Evolutionary conservation across 1,139 yeast genomes (phyloP).

Genomic region (Scheffersomyces quercinus): DNA sequence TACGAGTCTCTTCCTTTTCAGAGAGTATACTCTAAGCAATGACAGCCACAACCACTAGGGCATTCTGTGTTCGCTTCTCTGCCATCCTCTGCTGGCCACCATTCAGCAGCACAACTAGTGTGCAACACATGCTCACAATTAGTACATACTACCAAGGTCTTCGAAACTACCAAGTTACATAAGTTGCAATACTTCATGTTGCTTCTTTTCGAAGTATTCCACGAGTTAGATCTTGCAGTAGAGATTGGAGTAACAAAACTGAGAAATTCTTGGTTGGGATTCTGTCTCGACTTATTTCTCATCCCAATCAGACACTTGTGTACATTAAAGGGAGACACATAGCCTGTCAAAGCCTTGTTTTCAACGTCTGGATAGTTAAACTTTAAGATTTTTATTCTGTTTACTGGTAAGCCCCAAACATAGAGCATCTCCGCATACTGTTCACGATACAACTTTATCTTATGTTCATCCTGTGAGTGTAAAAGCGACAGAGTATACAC

Average conservation of each 20-base stretch:
- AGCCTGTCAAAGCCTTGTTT: slow-evolving; percentile 8
- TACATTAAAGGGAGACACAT: slow-evolving; percentile 24
- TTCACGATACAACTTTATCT: slow-evolving; percentile 55
- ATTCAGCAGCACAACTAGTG: slow-evolving; percentile 70
- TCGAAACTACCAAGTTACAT: slow-evolving; percentile 62
- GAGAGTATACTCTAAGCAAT: slow-evolving; percentile 42
- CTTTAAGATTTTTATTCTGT: slow-evolving; percentile 75
- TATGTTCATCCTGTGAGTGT: slow-evolving; percentile 45
- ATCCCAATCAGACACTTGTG: slow-evolving; percentile 49
- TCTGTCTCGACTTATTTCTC: slow-evolving; percentile 24
- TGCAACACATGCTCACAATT: slow-evolving; percentile 81
- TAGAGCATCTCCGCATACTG: slow-evolving; percentile 81
- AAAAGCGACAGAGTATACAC: slow-evolving; percentile 47
- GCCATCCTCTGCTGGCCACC: slow-evolving; percentile 62
- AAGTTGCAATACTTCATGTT: slow-evolving; percentile 53
- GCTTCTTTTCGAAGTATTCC: slow-evolving; percentile 32
- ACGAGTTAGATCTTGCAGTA: slow-evolving; percentile 26
- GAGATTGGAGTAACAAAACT: slow-evolving; percentile 27
- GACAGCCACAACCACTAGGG: slow-evolving; percentile 90
- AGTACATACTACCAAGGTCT: slow-evolving; percentile 67
- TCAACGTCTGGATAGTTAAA: slow-evolving; percentile 52
- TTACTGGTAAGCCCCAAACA: slow-evolving; percentile 80
- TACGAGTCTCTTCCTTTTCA: slow-evolving; percentile 2
- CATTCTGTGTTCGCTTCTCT: slow-evolving; percentile 52
- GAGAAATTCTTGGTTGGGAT: slow-evolving; percentile 19